Base-by-base conservation (phyloP, 2,329 filamentous ascomycete species). In the Aspergillus texensis region DNA sequence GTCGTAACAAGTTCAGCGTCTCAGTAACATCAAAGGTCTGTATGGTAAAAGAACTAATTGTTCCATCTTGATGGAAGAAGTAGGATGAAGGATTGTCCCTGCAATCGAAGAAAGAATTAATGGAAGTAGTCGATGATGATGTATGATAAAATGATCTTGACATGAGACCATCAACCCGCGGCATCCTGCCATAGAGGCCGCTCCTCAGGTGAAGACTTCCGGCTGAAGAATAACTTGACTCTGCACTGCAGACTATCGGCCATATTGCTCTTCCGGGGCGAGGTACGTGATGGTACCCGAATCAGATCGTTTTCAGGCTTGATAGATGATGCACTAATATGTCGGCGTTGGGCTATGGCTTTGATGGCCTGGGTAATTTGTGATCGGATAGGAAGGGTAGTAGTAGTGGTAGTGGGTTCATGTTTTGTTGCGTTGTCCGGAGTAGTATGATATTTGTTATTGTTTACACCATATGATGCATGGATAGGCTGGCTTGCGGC, bases 291-390 rank as follows among this genome's bases (percentile, higher is more conserved):
- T 26, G 14, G 45, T 19, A 30, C 26, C 26, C 32, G 26, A 26
- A 12, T 10, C 21, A n/a, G 24, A 46, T 52, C 21, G 39, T 48
- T 43, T 10, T 30, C 30, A 19, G 48, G 12, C 26, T 32, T 30
- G 26, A 12, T 46, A 19, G 9, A 41, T 6, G 53, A 41, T 6
- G 53, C 32, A 39, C 32, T 34, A 5, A 30, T 24, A 36, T 21
- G 39, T 12, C 46, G 55, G 21, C 64, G 59, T 14, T 52, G 62
- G 32, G 62, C 39, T 46, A 69, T 68, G 1, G 62, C 56, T 24
- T 63, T 68, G 46, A 69, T 52, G 8, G 54, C 53, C n/a, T 19
- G 58, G 43, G 58, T 58, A 39, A 63, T 61, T 36, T 67, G 64
- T 4, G 56, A 28, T 10, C 64, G 60, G 55, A 69, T 39, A 28